A percentile compares a stretch with the other conserved stretches of the same genome.
Evolutionary conservation across 139 green algal genomes (phyloP).

Genomic region (Chlamydomonas applanata): DNA sequence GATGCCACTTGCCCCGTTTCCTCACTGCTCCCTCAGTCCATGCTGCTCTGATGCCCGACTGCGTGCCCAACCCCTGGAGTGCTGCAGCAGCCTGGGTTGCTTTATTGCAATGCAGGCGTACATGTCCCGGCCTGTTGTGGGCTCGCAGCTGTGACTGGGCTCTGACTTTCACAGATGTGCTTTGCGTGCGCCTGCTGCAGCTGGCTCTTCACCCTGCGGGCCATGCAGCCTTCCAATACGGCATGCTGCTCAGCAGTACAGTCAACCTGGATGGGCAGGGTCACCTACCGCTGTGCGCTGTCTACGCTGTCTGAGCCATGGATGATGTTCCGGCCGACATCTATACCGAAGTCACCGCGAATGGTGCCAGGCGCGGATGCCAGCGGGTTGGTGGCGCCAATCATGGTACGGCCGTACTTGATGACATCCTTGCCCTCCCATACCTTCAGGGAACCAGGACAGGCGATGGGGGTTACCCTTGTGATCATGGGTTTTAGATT

Average conservation of each 20-base stretch:
- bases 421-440: conserved; percentile 76
- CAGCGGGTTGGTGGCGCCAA: conserved; percentile 77
- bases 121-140: too few species aligned
- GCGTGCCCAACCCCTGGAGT: neutral
- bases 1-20: neutral
- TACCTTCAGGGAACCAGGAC: conserved; percentile 31
- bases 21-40: neutral
- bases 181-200: too few species aligned
- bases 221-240: too few species aligned
- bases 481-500: too few species aligned
- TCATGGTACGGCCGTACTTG: conserved; percentile 71
- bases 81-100: neutral
- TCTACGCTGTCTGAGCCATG: conserved; percentile 70
- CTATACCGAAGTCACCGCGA: conserved; percentile 70
- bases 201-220: too few species aligned
- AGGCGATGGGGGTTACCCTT: neutral
- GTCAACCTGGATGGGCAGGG: neutral
- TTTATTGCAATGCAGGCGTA: neutral
- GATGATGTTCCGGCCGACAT: conserved; percentile 70
- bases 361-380: conserved; percentile 74
- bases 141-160: too few species aligned
- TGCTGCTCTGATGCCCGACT: neutral
- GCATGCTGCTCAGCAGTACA: too few species aligned
- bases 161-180: too few species aligned
- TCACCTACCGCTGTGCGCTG: conserved; percentile 21